Base-by-base conservation (phyloP, 1,139 yeast genomes). In the Pichia sp. region DNA sequence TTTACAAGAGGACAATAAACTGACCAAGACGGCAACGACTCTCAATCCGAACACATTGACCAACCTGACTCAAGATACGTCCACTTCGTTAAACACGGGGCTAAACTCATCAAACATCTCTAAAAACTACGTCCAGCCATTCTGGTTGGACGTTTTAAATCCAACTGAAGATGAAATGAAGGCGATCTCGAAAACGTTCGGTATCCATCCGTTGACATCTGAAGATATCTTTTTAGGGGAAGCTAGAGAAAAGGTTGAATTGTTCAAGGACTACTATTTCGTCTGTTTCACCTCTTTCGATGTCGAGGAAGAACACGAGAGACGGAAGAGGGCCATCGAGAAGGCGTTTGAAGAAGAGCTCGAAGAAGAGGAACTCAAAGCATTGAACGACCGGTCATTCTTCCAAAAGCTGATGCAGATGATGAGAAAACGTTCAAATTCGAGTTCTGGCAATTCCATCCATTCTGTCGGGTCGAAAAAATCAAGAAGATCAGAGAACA, bases 161-260 rank as follows among this genome's bases (percentile, higher is more conserved):
- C 99, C 99, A 3, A 87, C 96, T 0, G 99, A 91, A 59, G 96
- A 88, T 54, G 99, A 93, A 66, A 91, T 93, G 96, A 90, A 90
- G 63, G 94, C 87, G 0, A 62, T 93, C 15, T 82, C 96, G 24
- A 90, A 90, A 59, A 83, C 97, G 0, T 93, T 93, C 67, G 96
- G 96, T 0, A 88, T 91, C 51, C 99, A 91, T 66, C 98, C 98
- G 0, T 76, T 91, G 59, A 93, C 99, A 0, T 87, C 97, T 0
- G 99, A 93, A 64, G 99, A 93, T 70, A 93, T 93, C 47, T 88
- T 88, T 56, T 71, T 91, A 32, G 96, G 96, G 3, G 99, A 93
- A 61, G 84, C 96, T 1, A 79, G 99, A 51, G 99, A 93, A 67
- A 93, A 93, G 62, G 97, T 93, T 20, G 99, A 93, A 66, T 67